These are phyloP conservation scores for Brasenia schreberi DNA, from an alignment of 164 flowering plant species.

Conservation along the genomic window DNA sequence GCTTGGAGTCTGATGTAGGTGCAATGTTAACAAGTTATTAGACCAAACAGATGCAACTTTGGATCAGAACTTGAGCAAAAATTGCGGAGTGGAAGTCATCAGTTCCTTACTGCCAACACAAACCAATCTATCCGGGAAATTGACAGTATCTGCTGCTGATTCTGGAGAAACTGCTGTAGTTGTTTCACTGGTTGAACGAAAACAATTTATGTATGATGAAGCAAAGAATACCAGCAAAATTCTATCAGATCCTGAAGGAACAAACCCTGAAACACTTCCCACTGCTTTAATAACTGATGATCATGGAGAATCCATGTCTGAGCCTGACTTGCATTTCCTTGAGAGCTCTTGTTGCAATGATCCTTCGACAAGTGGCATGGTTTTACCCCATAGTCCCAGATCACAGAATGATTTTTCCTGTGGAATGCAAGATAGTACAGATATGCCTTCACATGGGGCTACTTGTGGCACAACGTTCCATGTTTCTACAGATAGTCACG, in stretches of 20 bases:
- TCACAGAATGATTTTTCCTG: no score
- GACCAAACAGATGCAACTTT: conserved; percentile 17
- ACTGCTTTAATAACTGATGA: conserved; percentile 5
- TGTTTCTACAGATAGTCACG: conserved; percentile 9
- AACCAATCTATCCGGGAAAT: conserved; percentile 36
- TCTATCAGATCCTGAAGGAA: conserved; percentile 8
- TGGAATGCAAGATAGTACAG: no score
- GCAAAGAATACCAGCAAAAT: conserved; percentile 5
- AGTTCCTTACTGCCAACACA: conserved; percentile 15
- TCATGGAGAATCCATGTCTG: neutral
- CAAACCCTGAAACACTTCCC: conserved; percentile 7
- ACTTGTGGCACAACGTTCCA: no score
- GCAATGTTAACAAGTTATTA: conserved; percentile 22
- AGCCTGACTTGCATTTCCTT: neutral
- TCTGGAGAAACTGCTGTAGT: conserved; percentile 92
- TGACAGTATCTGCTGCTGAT: conserved; percentile 78
- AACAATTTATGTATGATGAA: conserved; percentile 17
- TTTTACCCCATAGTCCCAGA: no score
- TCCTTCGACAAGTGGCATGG: no score
- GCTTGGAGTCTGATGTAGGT: conserved; percentile 28
- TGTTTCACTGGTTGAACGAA: conserved; percentile 54
- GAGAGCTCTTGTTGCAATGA: neutral
- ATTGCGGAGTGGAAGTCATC: conserved; percentile 13
- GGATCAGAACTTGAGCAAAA: conserved; percentile 11
- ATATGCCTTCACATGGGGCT: no score